phyloP scores from a whole-genome alignment of 1,284 basidiomycete genomes.

The Puccinia triticina region DNA sequence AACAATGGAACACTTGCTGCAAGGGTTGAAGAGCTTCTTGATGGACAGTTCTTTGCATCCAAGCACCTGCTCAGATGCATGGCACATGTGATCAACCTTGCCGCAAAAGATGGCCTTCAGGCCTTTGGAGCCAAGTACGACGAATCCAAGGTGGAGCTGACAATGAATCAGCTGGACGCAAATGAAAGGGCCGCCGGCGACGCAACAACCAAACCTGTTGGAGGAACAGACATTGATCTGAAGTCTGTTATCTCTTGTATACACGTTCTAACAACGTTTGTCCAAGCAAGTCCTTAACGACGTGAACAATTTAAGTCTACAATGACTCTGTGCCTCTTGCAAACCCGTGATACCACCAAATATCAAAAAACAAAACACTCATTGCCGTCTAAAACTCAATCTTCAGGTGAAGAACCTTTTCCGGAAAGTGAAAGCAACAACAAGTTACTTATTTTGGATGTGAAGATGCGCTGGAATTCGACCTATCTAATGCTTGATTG shows the following conservation, averaged over 20 bases:
- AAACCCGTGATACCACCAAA: not conserved
- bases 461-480: conserved; percentile 11
- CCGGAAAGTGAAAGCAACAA: not conserved
- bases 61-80: conserved; percentile 7
- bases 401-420: too few relatives aligned
- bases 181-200: too few relatives aligned
- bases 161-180: too few relatives aligned
- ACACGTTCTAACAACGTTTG: not conserved
- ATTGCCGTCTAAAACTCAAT: too few relatives aligned
- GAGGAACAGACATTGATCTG: not conserved
- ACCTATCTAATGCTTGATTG: not conserved
- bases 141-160: too few relatives aligned
- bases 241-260: not conserved
- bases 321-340: too few relatives aligned
- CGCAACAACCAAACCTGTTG: too few relatives aligned
- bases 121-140: too few relatives aligned
- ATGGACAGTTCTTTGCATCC: not conserved
- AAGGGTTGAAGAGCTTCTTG: not conserved
- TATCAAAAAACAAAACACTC: not conserved
- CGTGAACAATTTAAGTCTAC: not conserved
- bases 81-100: conserved; percentile 18
- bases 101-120: too few relatives aligned
- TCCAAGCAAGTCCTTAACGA: not conserved
- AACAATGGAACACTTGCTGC: not conserved
- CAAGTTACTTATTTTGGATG: not conserved